These are phyloP conservation scores for Citeromyces nyonsensis DNA, from an alignment of 805 yeast species.

Conservation along the genomic window DNA sequence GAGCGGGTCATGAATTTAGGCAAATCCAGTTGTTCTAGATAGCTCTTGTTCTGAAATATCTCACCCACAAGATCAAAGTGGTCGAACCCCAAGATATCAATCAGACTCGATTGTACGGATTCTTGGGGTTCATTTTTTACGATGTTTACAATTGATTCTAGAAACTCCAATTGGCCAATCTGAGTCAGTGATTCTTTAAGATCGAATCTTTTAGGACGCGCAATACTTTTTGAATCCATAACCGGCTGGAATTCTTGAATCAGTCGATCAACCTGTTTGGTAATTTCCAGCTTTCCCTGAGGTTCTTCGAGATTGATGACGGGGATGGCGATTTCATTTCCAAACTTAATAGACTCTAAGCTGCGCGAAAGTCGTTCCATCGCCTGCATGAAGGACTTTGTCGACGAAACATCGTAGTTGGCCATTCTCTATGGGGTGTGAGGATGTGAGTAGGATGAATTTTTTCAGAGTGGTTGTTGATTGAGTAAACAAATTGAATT, in stretches of 20 bases:
- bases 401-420: constrained; percentile 42
- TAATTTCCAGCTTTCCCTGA: constrained; percentile 11
- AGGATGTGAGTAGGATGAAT: no score
- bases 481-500: no score
- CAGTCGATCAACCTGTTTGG: constrained; percentile 10
- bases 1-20: constrained; percentile 28
- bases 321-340: constrained; percentile 7
- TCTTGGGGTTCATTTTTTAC: constrained; percentile 20
- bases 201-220: constrained; percentile 16
- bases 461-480: no score
- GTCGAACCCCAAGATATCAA: constrained; percentile 77
- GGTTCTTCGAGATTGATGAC: constrained; percentile 17
- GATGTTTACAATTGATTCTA: neutral
- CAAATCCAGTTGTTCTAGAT: constrained; percentile 8
- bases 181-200: constrained; percentile 15
- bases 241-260: constrained; percentile 10
- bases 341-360: constrained; percentile 17
- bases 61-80: constrained; percentile 67
- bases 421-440: constrained; percentile 18
- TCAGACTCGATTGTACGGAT: constrained; percentile 52
- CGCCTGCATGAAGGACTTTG: constrained; percentile 66
- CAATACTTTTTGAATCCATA: constrained; percentile 13
- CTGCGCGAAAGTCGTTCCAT: constrained; percentile 55
- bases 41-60: constrained; percentile 30
- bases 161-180: constrained; percentile 7